Percentiles rank a stretch among this genome's conserved stretches.
These are phyloP conservation scores for Alternaria alternata DNA, from an alignment of 2,329 filamentous ascomycete species.

Conservation along the genomic window DNA sequence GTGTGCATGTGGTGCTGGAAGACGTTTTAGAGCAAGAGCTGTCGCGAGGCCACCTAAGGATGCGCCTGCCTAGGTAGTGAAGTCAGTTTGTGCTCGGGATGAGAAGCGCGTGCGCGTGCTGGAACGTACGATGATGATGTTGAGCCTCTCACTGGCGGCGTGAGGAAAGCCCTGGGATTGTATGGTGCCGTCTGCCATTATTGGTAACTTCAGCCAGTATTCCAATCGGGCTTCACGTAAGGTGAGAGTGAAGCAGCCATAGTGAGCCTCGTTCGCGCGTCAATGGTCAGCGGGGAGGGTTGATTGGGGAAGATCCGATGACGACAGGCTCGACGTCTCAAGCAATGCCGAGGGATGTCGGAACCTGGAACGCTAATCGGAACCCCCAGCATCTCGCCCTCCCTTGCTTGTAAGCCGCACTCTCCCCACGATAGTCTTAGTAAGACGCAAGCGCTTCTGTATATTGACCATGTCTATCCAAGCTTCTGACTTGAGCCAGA, in stretches of 20 bases:
- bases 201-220: background rate
- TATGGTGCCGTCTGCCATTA: background rate
- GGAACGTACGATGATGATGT: conserved; percentile 37
- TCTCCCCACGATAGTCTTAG: conserved; percentile 10
- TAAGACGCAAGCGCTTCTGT: background rate
- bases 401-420: conserved; percentile 6
- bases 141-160: conserved; percentile 26
- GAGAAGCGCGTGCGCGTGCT: background rate
- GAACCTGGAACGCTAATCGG: conserved; percentile 7
- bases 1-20: conserved; percentile 33
- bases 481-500: background rate
- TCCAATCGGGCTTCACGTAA: background rate
- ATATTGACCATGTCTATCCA: background rate
- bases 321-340: conserved; percentile 11
- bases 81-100: background rate
- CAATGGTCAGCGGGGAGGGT: background rate
- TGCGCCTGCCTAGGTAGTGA: conserved; percentile 35
- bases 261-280: background rate
- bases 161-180: conserved; percentile 22
- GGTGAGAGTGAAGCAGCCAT: background rate
- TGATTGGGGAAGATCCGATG: conserved; percentile 4
- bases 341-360: conserved; percentile 5
- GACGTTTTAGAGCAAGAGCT: conserved; percentile 38
- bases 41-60: conserved; percentile 41
- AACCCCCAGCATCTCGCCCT: conserved; percentile 9